Base-by-base conservation (phyloP, 2,329 filamentous ascomycete genomes). In the Nemania sp. region DNA sequence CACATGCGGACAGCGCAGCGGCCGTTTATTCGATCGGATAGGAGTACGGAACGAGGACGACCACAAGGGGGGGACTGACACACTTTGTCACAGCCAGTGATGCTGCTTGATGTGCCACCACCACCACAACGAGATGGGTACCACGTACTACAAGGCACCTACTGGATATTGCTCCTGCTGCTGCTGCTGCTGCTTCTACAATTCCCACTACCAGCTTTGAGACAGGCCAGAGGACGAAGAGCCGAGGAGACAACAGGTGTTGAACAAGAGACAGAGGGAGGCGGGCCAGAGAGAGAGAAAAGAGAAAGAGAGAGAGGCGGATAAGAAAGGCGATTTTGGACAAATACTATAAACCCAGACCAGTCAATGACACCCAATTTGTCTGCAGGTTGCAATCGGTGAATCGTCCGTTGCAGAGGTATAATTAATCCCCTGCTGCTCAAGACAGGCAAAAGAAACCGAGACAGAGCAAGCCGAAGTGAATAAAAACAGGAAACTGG, bases 21-120 rank as follows among this genome's bases (percentile, higher is more conserved):
- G 59, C 62, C 66, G 69, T 68, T 68, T 66, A 65, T 63, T 71
- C 65, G 67, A 69, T 69, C 69, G 68, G 67, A 68, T 68, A 65
- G 68, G 54, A 65, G 62, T 62, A 61, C 57, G 61, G 64, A 64
- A 64, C 60, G 57, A 56, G 60, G 51, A 59, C 62, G 60, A 64
- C 62, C 3, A 29, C 25, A 29, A 7, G 25, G 25, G 25, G 25
- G 47, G 47, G 42, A 54, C 46, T 57, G 45, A 34, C 57, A 54
- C 42, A 42, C 45, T 48, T 62, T 47, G 39, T 47, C 43, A n/a
- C 18, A 2, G 25, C 25, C 25, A 29, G 25, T 29, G 25, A 7
- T 29, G 43, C 18, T 4, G 35, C 35, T 39, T 3, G 12, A 39
- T 13, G 15, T 35, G 34, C 7, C 7, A 35, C 15, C 15, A n/a